Evolutionary conservation across 495 filamentous ascomycete species (phyloP), one percentile per base, ranked within the genome.

Genomic region (Lepraria neglecta): DNA sequence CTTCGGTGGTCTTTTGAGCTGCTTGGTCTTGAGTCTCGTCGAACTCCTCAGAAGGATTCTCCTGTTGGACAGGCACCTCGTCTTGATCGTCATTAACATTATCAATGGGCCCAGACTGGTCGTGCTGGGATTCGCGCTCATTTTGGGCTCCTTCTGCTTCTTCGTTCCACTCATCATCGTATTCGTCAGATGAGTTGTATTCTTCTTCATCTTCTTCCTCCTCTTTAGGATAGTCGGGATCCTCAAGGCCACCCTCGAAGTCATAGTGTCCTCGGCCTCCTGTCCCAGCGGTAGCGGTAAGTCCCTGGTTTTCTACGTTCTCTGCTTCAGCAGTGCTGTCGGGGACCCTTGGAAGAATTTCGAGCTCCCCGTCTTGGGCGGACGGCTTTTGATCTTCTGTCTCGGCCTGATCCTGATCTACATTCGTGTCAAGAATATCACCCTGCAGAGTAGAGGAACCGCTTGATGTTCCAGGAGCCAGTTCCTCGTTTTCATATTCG

Each of bases 401-500:
- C 24, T 24, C 42, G 0, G 24, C 17, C 3, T 46, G 17, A 35
- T 33, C 38, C 15, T 21, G 17, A 28, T 53, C 59, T 21, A 38
- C 50, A 46, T 17, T 53, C n/a, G 45, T 28, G 11, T 61, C 59
- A 38, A 61, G 14, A 19, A 43, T 45, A 11, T 69, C 59, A 53
- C 64, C 64, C 57, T 57, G 61, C 14, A 66, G 19, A 19, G 64
- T 66, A 38, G 64, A 66, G 0, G 64, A 64, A 12, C 43, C 61
- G 19, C 30, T 53, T 31, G 64, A 66, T 19, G 52, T 27, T 56
- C 65, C 58, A 24, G 43, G 19, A 6, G 64, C 65, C 11, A 59
- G 1, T 38, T 72, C 67, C 59, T 69, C 67, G n/a, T 60, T 52
- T 51, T 73, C 72, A 35, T 70, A 63, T 52, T 70, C 65, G 38